Conservation (phyloP, 2,329 filamentous ascomycete genomes). For the Fusarium nanum region DNA sequence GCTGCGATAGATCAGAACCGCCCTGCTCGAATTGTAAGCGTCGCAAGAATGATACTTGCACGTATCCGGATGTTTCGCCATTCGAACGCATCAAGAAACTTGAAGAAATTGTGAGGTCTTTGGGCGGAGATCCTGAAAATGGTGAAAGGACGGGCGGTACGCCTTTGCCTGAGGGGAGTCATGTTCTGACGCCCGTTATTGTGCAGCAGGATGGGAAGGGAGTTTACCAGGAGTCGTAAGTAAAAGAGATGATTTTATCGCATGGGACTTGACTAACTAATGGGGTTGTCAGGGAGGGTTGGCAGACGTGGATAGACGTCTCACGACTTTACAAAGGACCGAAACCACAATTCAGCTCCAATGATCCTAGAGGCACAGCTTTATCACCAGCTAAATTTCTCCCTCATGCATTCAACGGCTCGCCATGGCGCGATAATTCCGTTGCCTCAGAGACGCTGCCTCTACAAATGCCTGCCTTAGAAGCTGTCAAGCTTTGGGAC, state of each 20-base stretch:
- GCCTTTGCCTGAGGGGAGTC: neutral
- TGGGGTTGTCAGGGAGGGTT: neutral
- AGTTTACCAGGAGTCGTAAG: constrained; percentile 25
- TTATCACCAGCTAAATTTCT: constrained; percentile 14
- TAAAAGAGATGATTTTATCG: accelerated
- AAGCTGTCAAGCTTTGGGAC: constrained; percentile 7
- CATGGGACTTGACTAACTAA: accelerated
- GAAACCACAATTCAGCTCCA: neutral
- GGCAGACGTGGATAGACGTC: constrained; percentile 18
- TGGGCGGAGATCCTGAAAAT: constrained; percentile 17
- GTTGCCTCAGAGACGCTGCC: neutral
- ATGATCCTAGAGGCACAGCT: constrained; percentile 10
- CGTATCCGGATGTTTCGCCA: constrained; percentile 19
- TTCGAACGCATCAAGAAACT: constrained; percentile 18
- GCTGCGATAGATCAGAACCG: constrained; percentile 25
- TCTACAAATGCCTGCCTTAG: neutral
- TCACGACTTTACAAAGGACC: constrained; percentile 9
- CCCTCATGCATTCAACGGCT: constrained; percentile 19
- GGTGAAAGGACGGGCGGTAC: neutral
- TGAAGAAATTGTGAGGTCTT: constrained; percentile 16
- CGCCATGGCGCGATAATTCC: constrained; percentile 1
- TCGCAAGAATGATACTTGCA: constrained; percentile 24
- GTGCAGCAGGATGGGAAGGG: constrained; percentile 16
- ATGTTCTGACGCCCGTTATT: constrained; percentile 16
- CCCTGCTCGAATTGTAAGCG: constrained; percentile 26